These are phyloP conservation scores for Trypanosoma theileri DNA, from an alignment of 208 protist genomes.

Conservation along the genomic window DNA sequence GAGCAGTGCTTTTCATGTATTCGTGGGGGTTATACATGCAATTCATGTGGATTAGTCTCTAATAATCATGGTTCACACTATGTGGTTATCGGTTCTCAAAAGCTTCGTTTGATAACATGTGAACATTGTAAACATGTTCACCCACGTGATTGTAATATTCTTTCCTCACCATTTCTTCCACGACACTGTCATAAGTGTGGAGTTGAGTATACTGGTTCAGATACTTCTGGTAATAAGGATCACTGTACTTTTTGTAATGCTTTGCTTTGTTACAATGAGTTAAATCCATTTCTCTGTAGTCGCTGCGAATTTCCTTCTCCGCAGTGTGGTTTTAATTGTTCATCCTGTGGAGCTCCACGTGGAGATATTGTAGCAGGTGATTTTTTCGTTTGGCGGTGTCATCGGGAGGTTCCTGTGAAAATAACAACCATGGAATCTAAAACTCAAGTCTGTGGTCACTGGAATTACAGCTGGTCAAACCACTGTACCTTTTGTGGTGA, in stretches of 20 bases:
- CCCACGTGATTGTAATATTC: slow-evolving; percentile 60
- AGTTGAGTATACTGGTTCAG: slow-evolving; percentile 24
- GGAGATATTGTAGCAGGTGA: slow-evolving; percentile 36
- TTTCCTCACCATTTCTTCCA: slow-evolving; percentile 44
- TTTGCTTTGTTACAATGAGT: slow-evolving; percentile 57
- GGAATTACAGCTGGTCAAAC: slow-evolving; percentile 80
- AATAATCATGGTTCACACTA: neutral
- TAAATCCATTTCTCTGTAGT: slow-evolving; percentile 58
- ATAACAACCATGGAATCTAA: neutral
- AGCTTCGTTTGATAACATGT: slow-evolving; percentile 50
- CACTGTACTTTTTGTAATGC: slow-evolving; percentile 47
- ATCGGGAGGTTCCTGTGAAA: slow-evolving; percentile 36
- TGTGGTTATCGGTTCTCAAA: slow-evolving; percentile 4
- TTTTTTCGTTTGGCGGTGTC: slow-evolving; percentile 65
- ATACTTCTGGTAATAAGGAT: slow-evolving; percentile 5
- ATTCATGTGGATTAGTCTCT: slow-evolving; percentile 31
- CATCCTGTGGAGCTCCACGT: slow-evolving; percentile 45
- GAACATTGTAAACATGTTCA: slow-evolving; percentile 49
- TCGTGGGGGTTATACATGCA: slow-evolving; percentile 47
- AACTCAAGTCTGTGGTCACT: slow-evolving; percentile 43
- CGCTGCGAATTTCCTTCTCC: slow-evolving; percentile 27
- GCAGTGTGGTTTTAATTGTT: slow-evolving; percentile 69
- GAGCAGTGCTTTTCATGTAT: slow-evolving; percentile 29
- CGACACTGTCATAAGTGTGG: slow-evolving; percentile 75
- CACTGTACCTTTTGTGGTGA: slow-evolving; percentile 46